Evolutionary conservation across 805 yeast species (phyloP), one percentile per base, ranked within the genome.

Genomic region (Nakazawaea wyomingensis): DNA sequence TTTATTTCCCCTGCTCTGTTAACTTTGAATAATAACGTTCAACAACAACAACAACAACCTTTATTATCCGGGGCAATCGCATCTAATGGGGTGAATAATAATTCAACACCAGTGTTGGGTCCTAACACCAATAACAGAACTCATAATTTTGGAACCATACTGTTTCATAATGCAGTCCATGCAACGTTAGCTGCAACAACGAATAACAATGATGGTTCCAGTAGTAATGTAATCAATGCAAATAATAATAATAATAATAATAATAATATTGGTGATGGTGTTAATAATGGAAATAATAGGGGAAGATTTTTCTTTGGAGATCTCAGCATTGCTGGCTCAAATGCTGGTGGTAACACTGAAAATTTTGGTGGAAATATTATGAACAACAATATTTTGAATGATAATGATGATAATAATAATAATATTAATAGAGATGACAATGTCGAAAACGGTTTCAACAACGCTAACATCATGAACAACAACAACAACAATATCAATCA

Each of bases 151-250:
- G 47, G 47, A 9, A 39, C 47, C 6, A 39, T 39, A 17, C 43
- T 39, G 37, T 44, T 44, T 33, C 47, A 44, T 21, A 44, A 44
- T 30, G 47, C 47, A 5, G 47, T 44, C 3, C 21, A 35, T 44
- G 47, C 47, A 5, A 44, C 47, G 16, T 33, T 44, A 18, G 32
- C 39, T 21, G 47, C 47, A 13, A 44, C 43, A 22, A 21, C 19
- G 32, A 40, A 24, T 36, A 32, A 21, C 14, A 20, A 28, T 19
- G 29, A 35, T 27, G 31, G 21, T 10, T 31, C n/a, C n/a, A n/a
- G n/a, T n/a, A n/a, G n/a, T n/a, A n/a, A n/a, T n/a, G n/a, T n/a
- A n/a, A n/a, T n/a, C n/a, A n/a, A 37, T 28, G 17, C 14, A 6
- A 8, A 16, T 6, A 37, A 43, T 16, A 16, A n/a, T 16, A 28